Evolutionary conservation across 1,139 yeast species (phyloP).

Genomic region (Yamadazyma triangularis): DNA sequence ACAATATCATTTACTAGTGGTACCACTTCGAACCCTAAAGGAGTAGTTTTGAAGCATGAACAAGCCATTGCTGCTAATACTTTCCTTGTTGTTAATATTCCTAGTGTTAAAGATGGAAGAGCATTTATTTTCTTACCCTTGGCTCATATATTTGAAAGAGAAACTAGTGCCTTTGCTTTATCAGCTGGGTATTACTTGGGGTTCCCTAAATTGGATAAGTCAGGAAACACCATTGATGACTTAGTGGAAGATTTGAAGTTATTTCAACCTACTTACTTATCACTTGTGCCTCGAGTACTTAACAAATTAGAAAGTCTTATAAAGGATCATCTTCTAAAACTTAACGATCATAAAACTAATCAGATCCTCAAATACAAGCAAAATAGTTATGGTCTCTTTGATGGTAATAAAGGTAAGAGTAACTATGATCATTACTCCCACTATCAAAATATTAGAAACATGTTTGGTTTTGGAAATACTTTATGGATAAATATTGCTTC

Average conservation of each 20-base stretch:
- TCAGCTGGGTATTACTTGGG: conserved; percentile 35
- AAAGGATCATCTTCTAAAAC: conserved; percentile 27
- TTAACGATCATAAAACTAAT: conserved; percentile 10
- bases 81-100: conserved; percentile 14
- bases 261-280: conserved; percentile 29
- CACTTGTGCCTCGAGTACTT: conserved; percentile 30
- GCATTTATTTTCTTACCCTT: conserved; percentile 29
- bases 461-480: conserved; percentile 27
- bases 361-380: conserved; percentile 21
- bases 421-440: conserved; percentile 19
- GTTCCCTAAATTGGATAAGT: conserved; percentile 30
- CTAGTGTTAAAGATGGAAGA: conserved; percentile 13
- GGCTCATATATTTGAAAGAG: conserved; percentile 34
- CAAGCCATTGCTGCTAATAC: conserved; percentile 44
- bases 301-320: conserved; percentile 35
- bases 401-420: conserved; percentile 23
- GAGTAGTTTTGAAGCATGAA: conserved; percentile 54
- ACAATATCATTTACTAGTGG: conserved; percentile 75
- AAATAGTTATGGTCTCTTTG: conserved; percentile 19
- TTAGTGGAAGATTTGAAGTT: conserved; percentile 25
- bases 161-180: conserved; percentile 28
- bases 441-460: conserved; percentile 21
- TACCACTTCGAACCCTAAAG: conserved; percentile 61
- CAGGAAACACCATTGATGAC: conserved; percentile 11
- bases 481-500: conserved; percentile 27